Evolutionary conservation across 1,139 yeast genomes (phyloP).

Genomic region (Candida dubliniensis): DNA sequence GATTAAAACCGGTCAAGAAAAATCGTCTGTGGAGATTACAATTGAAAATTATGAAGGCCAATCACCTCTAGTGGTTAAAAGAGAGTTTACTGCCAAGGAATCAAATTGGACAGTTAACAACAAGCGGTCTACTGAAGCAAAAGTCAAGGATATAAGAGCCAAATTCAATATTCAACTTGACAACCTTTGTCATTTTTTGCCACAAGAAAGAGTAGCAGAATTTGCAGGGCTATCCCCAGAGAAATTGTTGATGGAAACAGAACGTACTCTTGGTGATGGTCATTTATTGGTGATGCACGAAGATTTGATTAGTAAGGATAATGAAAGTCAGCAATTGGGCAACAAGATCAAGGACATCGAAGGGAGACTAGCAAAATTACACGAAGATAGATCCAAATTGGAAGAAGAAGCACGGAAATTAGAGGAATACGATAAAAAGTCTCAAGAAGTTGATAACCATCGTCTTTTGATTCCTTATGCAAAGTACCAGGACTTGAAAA

Average conservation of each 20-base stretch:
- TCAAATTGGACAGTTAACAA: constrained; percentile 65
- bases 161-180: constrained; percentile 78
- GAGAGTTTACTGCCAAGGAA: constrained; percentile 42
- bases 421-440: constrained; percentile 40
- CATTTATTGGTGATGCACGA: constrained; percentile 59
- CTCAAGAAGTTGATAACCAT: constrained; percentile 49
- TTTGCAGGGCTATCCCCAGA: constrained; percentile 84
- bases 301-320: constrained; percentile 54
- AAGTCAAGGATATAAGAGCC: constrained; percentile 47
- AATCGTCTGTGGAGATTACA: constrained; percentile 63
- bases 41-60: constrained; percentile 45
- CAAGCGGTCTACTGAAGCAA: constrained; percentile 38
- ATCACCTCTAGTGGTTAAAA: constrained; percentile 33
- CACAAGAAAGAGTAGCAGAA: constrained; percentile 93
- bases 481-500: constrained; percentile 53
- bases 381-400: constrained; percentile 30
- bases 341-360: constrained; percentile 31
- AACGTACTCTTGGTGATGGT: constrained; percentile 73
- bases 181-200: constrained; percentile 89
- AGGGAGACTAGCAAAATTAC: constrained; percentile 28
- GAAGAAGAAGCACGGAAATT: constrained; percentile 41
- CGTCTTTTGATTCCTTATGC: constrained; percentile 62
- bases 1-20: constrained; percentile 69
- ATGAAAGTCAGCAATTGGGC: constrained; percentile 27
- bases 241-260: constrained; percentile 71